These are phyloP conservation scores for Heracleum sosnowskyi DNA, from an alignment of 129 eudicot species.

Conservation along the genomic window DNA sequence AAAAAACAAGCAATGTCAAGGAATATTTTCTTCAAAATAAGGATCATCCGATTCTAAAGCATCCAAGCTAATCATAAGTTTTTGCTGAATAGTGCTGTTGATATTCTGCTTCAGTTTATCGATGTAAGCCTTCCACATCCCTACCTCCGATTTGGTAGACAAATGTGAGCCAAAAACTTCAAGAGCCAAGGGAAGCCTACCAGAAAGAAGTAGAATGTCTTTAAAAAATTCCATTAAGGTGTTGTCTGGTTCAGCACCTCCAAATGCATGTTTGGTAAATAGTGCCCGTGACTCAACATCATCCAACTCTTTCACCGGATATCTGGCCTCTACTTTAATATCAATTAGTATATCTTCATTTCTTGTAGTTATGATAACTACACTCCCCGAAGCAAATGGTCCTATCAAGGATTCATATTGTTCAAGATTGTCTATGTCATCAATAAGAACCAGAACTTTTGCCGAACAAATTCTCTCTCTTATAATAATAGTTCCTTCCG, in stretches of 20 bases:
- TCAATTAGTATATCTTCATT: neutral
- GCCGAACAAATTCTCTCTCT: neutral
- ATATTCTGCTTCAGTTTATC: neutral
- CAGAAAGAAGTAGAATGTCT: too few species aligned
- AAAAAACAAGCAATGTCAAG: slow-evolving; percentile 26
- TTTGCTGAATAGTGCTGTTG: too few species aligned
- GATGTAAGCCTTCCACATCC: neutral
- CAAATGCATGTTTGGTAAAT: too few species aligned
- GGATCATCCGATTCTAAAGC: neutral
- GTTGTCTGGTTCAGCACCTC: too few species aligned
- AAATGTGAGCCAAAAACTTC: neutral
- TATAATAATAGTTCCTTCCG: neutral
- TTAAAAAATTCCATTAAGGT: too few species aligned
- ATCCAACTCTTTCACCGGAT: too few species aligned
- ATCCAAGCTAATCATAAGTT: too few species aligned
- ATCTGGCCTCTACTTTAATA: too few species aligned
- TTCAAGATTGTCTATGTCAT: neutral
- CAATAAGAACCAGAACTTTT: neutral
- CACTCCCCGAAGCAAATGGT: slow-evolving; percentile 13
- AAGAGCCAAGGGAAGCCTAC: too few species aligned
- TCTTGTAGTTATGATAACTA: slow-evolving; percentile 14
- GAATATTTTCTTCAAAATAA: slow-evolving; percentile 4
- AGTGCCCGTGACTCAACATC: too few species aligned
- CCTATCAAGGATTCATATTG: slow-evolving; percentile 6
- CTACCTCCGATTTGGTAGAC: neutral